Evolutionary conservation across 805 yeast genomes (phyloP).

Genomic region (Yarrowia hollandica): DNA sequence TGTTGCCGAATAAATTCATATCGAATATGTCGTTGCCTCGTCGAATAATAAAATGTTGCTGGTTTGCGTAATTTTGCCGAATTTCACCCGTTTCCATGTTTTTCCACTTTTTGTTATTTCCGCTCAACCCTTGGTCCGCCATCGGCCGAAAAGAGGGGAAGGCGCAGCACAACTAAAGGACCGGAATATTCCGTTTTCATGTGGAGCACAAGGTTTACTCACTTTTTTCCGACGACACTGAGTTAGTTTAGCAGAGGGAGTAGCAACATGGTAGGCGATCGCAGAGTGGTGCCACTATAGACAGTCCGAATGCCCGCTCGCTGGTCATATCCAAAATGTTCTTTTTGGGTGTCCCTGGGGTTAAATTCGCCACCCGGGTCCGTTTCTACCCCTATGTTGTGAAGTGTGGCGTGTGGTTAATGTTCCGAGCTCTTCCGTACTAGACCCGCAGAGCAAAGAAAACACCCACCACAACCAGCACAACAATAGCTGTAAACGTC

Average conservation of each 20-base stretch:
- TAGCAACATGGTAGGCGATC: constrained; percentile 5
- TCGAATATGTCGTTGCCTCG: neutral
- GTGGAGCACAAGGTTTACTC: constrained; percentile 32
- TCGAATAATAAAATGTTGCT: neutral
- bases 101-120: constrained; percentile 11
- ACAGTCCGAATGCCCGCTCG: neutral
- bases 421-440: constrained; percentile 19
- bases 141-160: constrained; percentile 20
- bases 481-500: neutral
- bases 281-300: neutral
- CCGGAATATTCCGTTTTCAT: constrained; percentile 29
- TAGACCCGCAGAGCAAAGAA: constrained; percentile 1
- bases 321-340: too few species aligned
- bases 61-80: neutral
- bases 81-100: neutral
- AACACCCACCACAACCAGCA: neutral
- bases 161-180: constrained; percentile 18
- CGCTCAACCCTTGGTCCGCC: constrained; percentile 19
- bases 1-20: neutral
- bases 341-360: too few species aligned
- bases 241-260: constrained; percentile 32
- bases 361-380: too few species aligned
- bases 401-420: constrained; percentile 2
- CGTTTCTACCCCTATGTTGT: neutral
- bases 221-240: constrained; percentile 48